A percentile compares a stretch with the other conserved stretches of the same genome.
phyloP scores from a whole-genome alignment of 768 basidiomycete genomes.

The Termitomyces sp. region DNA sequence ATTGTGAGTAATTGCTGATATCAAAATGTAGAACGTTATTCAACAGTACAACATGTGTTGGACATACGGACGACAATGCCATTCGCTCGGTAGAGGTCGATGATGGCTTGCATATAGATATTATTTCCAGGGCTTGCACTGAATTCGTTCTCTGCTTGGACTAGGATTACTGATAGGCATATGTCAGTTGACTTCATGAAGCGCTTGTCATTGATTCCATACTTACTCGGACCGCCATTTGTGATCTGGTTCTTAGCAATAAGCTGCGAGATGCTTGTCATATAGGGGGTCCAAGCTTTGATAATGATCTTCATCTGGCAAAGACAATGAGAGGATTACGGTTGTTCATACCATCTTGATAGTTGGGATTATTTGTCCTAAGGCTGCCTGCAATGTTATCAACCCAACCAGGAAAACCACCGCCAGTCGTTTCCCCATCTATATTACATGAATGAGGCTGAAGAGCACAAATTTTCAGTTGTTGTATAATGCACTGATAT shows the following conservation, averaged over 20 bases:
- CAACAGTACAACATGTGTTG: neutral
- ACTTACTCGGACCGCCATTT: conserved; percentile 52
- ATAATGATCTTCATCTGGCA: neutral
- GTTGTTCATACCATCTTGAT: conserved; percentile 31
- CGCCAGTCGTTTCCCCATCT: conserved; percentile 50
- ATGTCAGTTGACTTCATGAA: neutral
- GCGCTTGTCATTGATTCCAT: conserved; percentile 1
- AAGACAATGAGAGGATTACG: neutral
- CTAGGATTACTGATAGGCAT: conserved; percentile 33
- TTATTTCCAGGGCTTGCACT: conserved; percentile 35
- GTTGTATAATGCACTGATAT: conserved; percentile 34
- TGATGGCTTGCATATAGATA: conserved; percentile 46
- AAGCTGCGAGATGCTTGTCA: conserved; percentile 43
- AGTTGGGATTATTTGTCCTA: conserved; percentile 45
- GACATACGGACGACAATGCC: conserved; percentile 45
- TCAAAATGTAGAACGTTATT: neutral
- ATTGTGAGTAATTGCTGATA: conserved; percentile 41
- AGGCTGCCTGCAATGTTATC: conserved; percentile 46
- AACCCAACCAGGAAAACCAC: conserved; percentile 57
- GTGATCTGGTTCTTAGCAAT: conserved; percentile 53
- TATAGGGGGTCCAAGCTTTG: conserved; percentile 53
- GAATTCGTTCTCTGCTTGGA: conserved; percentile 56
- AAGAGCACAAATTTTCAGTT: neutral
- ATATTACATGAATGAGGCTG: neutral
- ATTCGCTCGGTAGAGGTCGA: conserved; percentile 38